Evolutionary conservation across 1,284 basidiomycete genomes (phyloP), one percentile per base, ranked within the genome.

Genomic region (Uromyces viciae-fabae): DNA sequence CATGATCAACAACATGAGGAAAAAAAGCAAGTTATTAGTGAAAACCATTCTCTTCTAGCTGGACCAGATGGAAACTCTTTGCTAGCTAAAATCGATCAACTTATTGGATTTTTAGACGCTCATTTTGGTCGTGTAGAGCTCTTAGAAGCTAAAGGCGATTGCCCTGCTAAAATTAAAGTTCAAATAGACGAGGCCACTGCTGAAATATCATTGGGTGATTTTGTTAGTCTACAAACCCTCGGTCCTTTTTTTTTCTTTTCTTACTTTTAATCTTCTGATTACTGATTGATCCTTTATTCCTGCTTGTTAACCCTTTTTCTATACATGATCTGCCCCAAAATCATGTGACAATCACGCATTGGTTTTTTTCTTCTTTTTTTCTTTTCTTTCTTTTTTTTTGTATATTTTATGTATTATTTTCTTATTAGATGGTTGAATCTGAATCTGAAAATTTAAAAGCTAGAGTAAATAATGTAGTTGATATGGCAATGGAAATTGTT

Each of bases 91-190:
- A 56, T 69, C 19, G 76, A 69, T 49, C 64, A 56, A 3, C 54
- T 71, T 11, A 79, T 79, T 33, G 64, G 66, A 31, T 58, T 79
- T 36, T 52, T 72, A 7, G 52, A 56, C 64, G 76, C 42, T 14
- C 56, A 71, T 79, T 79, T 72, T 19, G 76, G 76, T n/a, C 25
- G 58, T 31, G 76, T 72, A 14, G 68, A 79, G 64, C 68, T 71
- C 36, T 36, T 69, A 28, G 74, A 46, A 49, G 74, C 74, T 43
- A 40, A 76, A 28, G 49, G 49, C 17, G 49, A 56, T 56, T 43
- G 54, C 40, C 49, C 62, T 25, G 38, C 76, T 28, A 54, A 64
- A 28, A 46, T 52, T 25, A 31, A 33, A 68, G 76, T 79, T 25
- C 68, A 56, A 40, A 15, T 79, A 42, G 76, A 79, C 36, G 76